Base-by-base conservation (phyloP, 352 stramenopile species). In the Phytophthora pseudosyringae region DNA sequence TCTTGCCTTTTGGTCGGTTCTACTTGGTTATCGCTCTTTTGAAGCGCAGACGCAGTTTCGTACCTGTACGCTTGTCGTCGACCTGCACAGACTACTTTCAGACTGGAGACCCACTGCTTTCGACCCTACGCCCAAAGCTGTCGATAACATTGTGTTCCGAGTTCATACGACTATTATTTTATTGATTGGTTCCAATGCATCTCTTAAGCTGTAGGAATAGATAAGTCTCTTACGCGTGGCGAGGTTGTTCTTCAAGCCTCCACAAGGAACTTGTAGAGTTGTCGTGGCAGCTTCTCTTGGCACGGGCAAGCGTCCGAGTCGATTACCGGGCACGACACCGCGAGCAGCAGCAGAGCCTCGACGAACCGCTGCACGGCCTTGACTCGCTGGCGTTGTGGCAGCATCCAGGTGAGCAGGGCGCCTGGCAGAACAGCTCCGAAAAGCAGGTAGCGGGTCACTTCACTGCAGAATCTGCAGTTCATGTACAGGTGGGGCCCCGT, bases 381-480 rank as follows among this genome's bases (percentile, higher is more conserved):
- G 9, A 54, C 57, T 31, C 63, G 63, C 58, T 73, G 62, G 0
- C 40, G 40, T 35, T 68, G 60, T 16, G 68, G 64, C 31, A 71
- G 52, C 53, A 76, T 57, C 52, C 58, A 66, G 21, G 52, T 70
- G 33, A 68, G 46, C 15, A 71, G 26, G 1, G 64, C 41, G 25
- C 64, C 68, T 0, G 68, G 68, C 38, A 73, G 48, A 13, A 72
- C 52, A 29, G 66, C 48, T 18, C 64, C 64, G 3, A 76, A 69
- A 5, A 78, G 50, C 18, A 83, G 63, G 38, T 69, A 83, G 47
- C 75, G 58, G 35, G 73, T 76, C 31, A 80, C 61, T 41, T 76
- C 63, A 48, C 66, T 59, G 57, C 78, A 83, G 49, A 81, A 87
- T 21, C 53, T 49, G 58, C 78, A 87, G 44, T 58, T 59, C 35